Base-by-base conservation (phyloP, 306 rosid genomes). In the Citrullus colocynthis region DNA sequence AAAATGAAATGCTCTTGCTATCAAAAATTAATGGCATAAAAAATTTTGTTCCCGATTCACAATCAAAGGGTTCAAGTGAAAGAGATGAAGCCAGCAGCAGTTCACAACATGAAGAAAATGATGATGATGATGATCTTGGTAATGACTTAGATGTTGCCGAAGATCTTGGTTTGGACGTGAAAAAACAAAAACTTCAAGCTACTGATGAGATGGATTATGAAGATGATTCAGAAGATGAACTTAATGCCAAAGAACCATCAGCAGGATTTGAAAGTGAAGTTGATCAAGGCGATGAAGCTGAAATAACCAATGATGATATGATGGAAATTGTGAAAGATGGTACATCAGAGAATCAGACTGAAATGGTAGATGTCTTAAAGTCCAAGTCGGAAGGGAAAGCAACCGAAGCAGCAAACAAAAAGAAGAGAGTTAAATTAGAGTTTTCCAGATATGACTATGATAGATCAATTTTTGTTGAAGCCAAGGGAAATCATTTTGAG, bases 141-240 rank as follows among this genome's bases (percentile, higher is more conserved):
- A 87, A 81, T 44, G 89, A 88, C 65, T 82, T 81, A 3, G 96
- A 84, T 61, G 98, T 65, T 64, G 81, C 71, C 30, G 97, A 92
- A 56, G 97, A 95, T 86, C 89, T 90, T 76, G 97, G 90, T 70
- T 77, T 76, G 65, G 96, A 92, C 82, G 90, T 89, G 18, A 91
- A 87, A 59, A 95, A 91, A 81, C 88, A 81, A 79, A 92, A 87
- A 80, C 89, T 72, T n/a, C 96, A 85, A 83, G 91, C 73, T 73
- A 84, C 45, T 45, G 97, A 90, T 84, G 97, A 92, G 88, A 82
- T 95, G 87, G 99, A 95, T 81, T 92, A 95, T 63, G 99, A 92
- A 51, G 99, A 88, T 77, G 90, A 80, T 84, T 78, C 83, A 72
- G 96, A 87, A 17, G 96, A 80, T 71, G 96, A 88, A 59, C 78